These are phyloP conservation scores for Phaeotremella skinneri DNA, from an alignment of 768 basidiomycete genomes.

Conservation along the genomic window DNA sequence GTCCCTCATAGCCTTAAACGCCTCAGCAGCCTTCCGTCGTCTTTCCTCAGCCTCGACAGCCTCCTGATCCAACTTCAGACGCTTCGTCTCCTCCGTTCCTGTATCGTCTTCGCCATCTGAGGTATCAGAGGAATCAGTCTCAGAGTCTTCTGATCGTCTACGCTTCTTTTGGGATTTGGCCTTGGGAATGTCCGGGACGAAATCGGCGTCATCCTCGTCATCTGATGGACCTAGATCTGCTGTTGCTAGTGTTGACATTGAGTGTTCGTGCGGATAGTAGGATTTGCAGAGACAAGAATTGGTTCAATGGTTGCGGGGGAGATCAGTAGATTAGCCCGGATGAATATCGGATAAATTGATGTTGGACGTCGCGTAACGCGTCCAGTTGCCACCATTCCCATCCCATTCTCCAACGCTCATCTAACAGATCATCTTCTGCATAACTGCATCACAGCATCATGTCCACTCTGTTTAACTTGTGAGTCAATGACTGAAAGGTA, in stretches of 20 bases:
- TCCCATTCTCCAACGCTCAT: too few species aligned
- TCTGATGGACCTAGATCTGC: constrained; percentile 27
- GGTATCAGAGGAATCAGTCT: not conserved
- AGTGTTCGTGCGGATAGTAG: not conserved
- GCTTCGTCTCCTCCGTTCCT: constrained; percentile 12
- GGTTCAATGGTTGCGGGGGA: constrained; percentile 5
- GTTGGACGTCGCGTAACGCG: constrained; percentile 8
- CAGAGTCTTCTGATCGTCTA: constrained; percentile 7
- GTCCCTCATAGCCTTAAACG: constrained; percentile 27
- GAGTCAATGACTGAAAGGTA: constrained; percentile 13
- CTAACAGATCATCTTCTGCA: too few species aligned
- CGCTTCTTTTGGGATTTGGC: constrained; percentile 14
- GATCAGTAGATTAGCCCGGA: not conserved
- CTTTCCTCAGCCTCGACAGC: constrained; percentile 21
- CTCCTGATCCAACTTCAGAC: constrained; percentile 18
- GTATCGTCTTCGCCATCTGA: constrained; percentile 16
- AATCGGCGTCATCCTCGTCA: constrained; percentile 36
- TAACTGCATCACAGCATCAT: constrained; percentile 20
- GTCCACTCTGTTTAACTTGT: constrained; percentile 51
- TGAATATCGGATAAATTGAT: constrained; percentile 2
- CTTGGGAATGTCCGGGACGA: constrained; percentile 23
- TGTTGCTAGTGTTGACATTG: constrained; percentile 35
- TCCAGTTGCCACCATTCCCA: not conserved
- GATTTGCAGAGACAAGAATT: not conserved
- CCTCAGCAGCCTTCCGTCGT: constrained; percentile 25